Evolutionary conservation across 345 rosid genomes (phyloP), one percentile per base, ranked within the genome.

Genomic region (Bruguiera parviflora): DNA sequence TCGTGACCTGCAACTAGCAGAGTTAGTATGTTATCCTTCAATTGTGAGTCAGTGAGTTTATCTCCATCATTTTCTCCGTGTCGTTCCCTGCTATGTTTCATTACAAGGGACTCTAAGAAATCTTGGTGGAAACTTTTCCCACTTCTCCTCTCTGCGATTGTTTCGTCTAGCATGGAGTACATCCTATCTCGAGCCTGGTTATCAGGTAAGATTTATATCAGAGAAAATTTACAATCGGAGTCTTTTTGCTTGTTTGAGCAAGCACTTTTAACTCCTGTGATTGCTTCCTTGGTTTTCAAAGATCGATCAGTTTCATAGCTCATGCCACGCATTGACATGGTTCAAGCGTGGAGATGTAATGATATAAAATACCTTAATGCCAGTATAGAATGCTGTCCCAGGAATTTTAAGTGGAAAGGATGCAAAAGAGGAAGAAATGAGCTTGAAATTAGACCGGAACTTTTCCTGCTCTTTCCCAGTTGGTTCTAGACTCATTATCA

Each of bases 401-500:
- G 90, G 90, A 65, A 88, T 53, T 68, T 88, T 88, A 8, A 88
- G 72, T 27, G 93, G 89, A 72, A 88, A 58, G 64, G 93, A 84
- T 52, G 93, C 84, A 51, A 88, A 88, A 22, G 82, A 86, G 13
- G 89, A 86, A 70, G 90, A 86, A 65, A 88, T 88, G 69, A 82
- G 46, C 62, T 88, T 88, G 78, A 88, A 86, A 65, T 88, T 86
- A 8, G 85, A 68, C 64, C 89, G 67, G 63, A 88, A 84, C 78
- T 80, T 83, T 56, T 86, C 89, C 68, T 83, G 90, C 82, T 84
- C 87, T 61, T 86, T 81, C 8, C 89, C 86, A 0, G 66, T 43
- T 1, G 90, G 87, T 73, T 88, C 93, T 35, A 88, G 75, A 86
- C 89, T 86, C 90, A 86, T 84, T 72, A 84, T 84, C 89, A 88